These are phyloP conservation scores for Poa pratensis DNA, from an alignment of 176 grass and related monocot species.

Conservation along the genomic window DNA sequence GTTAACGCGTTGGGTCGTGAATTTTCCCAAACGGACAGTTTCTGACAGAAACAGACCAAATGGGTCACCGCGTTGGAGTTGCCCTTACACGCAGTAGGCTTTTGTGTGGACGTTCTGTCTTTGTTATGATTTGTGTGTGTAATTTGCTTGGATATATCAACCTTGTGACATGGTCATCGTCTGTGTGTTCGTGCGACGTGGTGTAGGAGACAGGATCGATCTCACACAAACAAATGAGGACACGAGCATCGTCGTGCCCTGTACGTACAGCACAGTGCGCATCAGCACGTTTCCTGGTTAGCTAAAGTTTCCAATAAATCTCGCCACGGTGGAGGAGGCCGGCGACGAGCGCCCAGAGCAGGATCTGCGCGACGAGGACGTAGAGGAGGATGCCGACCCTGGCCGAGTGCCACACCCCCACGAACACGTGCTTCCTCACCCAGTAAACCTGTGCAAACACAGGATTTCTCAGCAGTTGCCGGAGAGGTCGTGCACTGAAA, in stretches of 20 bases:
- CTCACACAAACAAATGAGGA: neutral
- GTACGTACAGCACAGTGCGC: too few relatives aligned
- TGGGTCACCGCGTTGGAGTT: too few relatives aligned
- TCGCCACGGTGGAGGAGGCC: constrained; percentile 67
- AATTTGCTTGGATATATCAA: too few relatives aligned
- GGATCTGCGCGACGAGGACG: constrained; percentile 80
- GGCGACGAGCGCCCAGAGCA: constrained; percentile 81
- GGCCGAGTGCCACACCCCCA: constrained; percentile 73
- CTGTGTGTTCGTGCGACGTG: too few relatives aligned
- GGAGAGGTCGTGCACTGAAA: neutral
- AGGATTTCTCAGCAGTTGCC: neutral
- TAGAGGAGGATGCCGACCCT: constrained; percentile 86
- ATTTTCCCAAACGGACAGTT: too few relatives aligned
- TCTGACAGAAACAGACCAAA: too few relatives aligned
- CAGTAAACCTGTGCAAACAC: constrained; percentile 69
- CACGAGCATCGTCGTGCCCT: neutral
- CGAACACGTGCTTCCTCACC: constrained; percentile 88
- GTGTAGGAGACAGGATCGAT: neutral
- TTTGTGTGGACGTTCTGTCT: too few relatives aligned
- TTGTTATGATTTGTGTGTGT: too few relatives aligned
- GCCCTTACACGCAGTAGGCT: too few relatives aligned
- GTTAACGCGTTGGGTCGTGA: too few relatives aligned
- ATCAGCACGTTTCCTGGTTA: neutral
- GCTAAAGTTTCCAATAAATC: constrained; percentile 91
- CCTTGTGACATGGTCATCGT: too few relatives aligned